Percentiles rank a stretch among this genome's conserved stretches.
phyloP scores from a whole-genome alignment of 2,329 filamentous ascomycete genomes.

The Claviceps arundinis region DNA sequence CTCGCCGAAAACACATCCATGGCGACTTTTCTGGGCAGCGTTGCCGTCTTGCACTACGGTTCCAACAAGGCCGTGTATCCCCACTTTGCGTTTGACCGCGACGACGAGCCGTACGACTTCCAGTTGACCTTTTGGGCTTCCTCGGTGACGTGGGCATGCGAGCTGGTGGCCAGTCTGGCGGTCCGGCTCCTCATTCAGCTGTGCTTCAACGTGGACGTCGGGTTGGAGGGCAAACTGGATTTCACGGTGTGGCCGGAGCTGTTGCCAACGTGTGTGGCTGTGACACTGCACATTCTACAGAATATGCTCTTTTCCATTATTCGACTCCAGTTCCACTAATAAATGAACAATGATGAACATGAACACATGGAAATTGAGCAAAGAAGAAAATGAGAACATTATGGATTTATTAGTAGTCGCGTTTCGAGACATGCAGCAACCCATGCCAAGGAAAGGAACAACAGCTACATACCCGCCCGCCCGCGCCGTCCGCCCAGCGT shows the following conservation, averaged over 20 bases:
- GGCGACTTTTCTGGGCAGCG: conserved; percentile 52
- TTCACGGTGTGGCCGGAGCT: conserved; percentile 54
- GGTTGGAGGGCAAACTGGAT: conserved; percentile 50
- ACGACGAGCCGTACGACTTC: conserved; percentile 43
- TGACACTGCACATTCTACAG: conserved; percentile 55
- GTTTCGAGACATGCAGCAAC: not conserved
- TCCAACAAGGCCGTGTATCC: conserved; percentile 56
- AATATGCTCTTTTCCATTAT: conserved; percentile 63
- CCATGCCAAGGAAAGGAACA: too few relatives aligned
- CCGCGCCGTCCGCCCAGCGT: not conserved
- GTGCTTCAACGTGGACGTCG: conserved; percentile 49
- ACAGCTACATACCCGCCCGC: too few relatives aligned
- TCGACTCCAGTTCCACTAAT: conserved; percentile 40
- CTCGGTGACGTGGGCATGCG: conserved; percentile 52
- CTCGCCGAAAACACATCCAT: conserved; percentile 55
- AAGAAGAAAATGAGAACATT: not conserved
- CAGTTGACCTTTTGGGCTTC: conserved; percentile 50
- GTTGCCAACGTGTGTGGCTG: conserved; percentile 50
- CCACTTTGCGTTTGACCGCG: conserved; percentile 51
- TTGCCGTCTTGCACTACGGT: conserved; percentile 53
- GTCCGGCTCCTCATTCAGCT: conserved; percentile 44
- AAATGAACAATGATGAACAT: not conserved
- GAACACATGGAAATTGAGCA: not conserved
- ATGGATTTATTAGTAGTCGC: not conserved
- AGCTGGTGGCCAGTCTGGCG: conserved; percentile 47